These are phyloP conservation scores for Inga oerstediana DNA, from an alignment of 306 rosid species.

Conservation along the genomic window DNA sequence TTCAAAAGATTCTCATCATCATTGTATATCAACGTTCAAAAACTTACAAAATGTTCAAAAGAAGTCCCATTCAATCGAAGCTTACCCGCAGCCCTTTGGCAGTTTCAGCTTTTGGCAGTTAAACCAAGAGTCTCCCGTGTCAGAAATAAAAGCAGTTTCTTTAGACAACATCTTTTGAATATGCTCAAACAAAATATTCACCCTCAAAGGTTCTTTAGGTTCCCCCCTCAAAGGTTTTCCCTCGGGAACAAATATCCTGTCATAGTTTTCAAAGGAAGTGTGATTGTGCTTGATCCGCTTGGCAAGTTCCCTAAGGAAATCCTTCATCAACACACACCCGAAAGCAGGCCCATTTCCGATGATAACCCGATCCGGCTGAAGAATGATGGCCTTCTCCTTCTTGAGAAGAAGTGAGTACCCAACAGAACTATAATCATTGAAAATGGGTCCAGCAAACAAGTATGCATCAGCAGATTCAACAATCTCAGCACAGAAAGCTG, in stretches of 20 bases:
- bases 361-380: conserved; percentile 61
- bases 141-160: conserved; percentile 77
- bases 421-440: conserved; percentile 61
- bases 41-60: neutral
- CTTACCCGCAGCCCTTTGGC: conserved; percentile 85
- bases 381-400: conserved; percentile 60
- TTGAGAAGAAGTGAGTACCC: conserved; percentile 66
- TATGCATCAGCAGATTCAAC: conserved; percentile 75
- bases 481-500: conserved; percentile 64
- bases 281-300: conserved; percentile 52
- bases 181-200: conserved; percentile 76
- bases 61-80: neutral
- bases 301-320: conserved; percentile 49
- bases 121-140: conserved; percentile 95
- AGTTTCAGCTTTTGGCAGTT: conserved; percentile 86
- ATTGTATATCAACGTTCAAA: conserved; percentile 1
- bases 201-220: conserved; percentile 74
- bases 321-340: conserved; percentile 66
- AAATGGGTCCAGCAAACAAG: conserved; percentile 64
- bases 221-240: conserved; percentile 56
- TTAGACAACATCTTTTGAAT: conserved; percentile 71
- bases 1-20: neutral
- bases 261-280: conserved; percentile 72
- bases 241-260: conserved; percentile 75
- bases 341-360: conserved; percentile 58